Base-by-base conservation (phyloP, 352 stramenopile genomes). In the Phytophthora pseudosyringae region DNA sequence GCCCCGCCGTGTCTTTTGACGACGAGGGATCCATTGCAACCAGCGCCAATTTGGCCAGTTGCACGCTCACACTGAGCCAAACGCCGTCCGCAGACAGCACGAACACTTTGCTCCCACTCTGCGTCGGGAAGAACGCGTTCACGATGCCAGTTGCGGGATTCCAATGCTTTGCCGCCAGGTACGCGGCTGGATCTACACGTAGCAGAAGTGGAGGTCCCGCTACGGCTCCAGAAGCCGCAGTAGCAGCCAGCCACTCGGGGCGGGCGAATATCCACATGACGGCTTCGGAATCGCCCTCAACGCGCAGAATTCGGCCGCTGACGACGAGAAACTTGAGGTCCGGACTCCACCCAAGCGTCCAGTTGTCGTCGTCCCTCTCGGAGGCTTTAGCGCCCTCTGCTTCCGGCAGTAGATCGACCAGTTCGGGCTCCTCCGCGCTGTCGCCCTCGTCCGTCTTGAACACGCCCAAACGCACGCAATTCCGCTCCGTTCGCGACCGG, bases 281-380 rank as follows among this genome's bases (percentile, higher is more conserved):
- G 35, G 51, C 44, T 71, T 76, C 15, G 2, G 16, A 46, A 57
- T 53, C 16, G 25, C 48, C 67, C 21, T 75, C 54, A 9, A 57
- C 54, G 36, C 11, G 38, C 21, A 41, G n/a, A 15, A 77, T 26
- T 18, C 54, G 52, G 10, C 82, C 82, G 15, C 64, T 63, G 11
- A 91, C 43, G 33, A 89, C 61, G 26, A 93, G 58, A 55, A 86
- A 76, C 8, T 74, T 65, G 6, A 63, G 69, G 53, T 91, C 78
- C 13, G 75, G 63, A 66, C 81, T 93, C 84, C 79, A 88, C n/a
- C 40, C 56, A 0, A 88, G 53, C 32, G 56, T 53, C 77, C 76
- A 86, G 5, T 39, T 47, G 16, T 32, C 18, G 16, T 62, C 26
- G 3, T 36, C 4, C 10, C 2, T 8, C 8, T 38, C 0, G 4